Percentiles rank a stretch among this genome's conserved stretches.
phyloP scores from a whole-genome alignment of 108 stramenopile species.

The Discostella pseudostelligera region DNA sequence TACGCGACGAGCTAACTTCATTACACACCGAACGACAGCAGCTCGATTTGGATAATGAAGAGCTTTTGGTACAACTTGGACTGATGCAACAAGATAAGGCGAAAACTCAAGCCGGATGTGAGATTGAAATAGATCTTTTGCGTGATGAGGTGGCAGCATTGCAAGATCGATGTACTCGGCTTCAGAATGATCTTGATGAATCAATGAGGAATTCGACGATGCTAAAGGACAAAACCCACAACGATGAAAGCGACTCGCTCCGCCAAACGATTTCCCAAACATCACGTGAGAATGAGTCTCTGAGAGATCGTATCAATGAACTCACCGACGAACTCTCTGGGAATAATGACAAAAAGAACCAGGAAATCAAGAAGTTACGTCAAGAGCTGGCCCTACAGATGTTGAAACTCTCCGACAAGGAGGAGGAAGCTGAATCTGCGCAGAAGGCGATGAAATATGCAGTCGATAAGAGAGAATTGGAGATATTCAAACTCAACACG shows the following conservation, averaged over 20 bases:
- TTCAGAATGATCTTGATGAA: constrained; percentile 30
- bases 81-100: constrained; percentile 69
- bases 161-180: constrained; percentile 13
- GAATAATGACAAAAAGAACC: constrained; percentile 10
- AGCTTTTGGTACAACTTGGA: constrained; percentile 80
- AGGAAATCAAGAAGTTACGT: constrained; percentile 27
- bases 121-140: constrained; percentile 28
- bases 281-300: constrained; percentile 17
- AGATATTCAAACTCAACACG: constrained; percentile 35
- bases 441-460: constrained; percentile 32
- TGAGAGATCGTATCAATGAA: constrained; percentile 15
- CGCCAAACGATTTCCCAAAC: constrained; percentile 14
- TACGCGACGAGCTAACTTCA: constrained; percentile 46
- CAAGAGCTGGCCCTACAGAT: constrained; percentile 34
- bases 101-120: constrained; percentile 39
- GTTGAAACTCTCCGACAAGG: constrained; percentile 41
- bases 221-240: not conserved
- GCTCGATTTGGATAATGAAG: constrained; percentile 72
- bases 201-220: not conserved
- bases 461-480: constrained; percentile 39
- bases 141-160: constrained; percentile 31
- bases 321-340: constrained; percentile 19
- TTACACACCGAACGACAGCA: constrained; percentile 50
- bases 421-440: constrained; percentile 30
- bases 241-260: constrained; percentile 20